These are phyloP conservation scores for Phellopilus nigrolimitatus DNA, from an alignment of 1,284 basidiomycete genomes.

Conservation along the genomic window DNA sequence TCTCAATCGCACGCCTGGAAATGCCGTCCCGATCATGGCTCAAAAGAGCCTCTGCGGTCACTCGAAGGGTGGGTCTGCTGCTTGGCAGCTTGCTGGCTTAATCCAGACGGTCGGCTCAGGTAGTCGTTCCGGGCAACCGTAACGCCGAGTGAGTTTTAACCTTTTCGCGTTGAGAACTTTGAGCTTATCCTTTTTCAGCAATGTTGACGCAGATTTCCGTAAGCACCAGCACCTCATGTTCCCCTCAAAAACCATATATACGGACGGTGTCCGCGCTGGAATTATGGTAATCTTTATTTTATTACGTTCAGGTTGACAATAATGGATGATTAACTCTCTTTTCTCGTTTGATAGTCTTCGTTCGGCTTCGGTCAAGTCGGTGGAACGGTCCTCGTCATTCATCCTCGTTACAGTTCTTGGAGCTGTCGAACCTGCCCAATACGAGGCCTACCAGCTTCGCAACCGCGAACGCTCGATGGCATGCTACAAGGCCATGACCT, in stretches of 20 bases:
- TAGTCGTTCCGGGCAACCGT: constrained; percentile 93
- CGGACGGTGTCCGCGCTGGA: constrained; percentile 87
- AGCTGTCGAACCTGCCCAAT: constrained; percentile 68
- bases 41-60: constrained; percentile 97
- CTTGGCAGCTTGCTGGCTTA: constrained; percentile 96
- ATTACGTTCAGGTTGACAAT: constrained; percentile 12
- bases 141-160: constrained; percentile 87
- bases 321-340: constrained; percentile 22
- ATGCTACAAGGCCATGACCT: constrained; percentile 91
- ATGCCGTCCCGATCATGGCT: constrained; percentile 94
- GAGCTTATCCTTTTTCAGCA: constrained; percentile 43
- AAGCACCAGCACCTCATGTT: constrained; percentile 92
- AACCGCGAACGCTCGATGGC: constrained; percentile 69
- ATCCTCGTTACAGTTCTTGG: constrained; percentile 92
- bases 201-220: constrained; percentile 90
- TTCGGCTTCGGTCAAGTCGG: constrained; percentile 99
- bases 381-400: constrained; percentile 83
- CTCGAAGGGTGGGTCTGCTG: constrained; percentile 94
- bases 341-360: constrained; percentile 57
- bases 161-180: background rate
- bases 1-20: constrained; percentile 86
- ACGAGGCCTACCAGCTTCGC: constrained; percentile 70
- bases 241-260: constrained; percentile 94
- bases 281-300: constrained; percentile 58
- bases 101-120: constrained; percentile 84